Base-by-base conservation (phyloP, 176 grass and related monocot genomes). In the Tillandsia fasciculata region DNA sequence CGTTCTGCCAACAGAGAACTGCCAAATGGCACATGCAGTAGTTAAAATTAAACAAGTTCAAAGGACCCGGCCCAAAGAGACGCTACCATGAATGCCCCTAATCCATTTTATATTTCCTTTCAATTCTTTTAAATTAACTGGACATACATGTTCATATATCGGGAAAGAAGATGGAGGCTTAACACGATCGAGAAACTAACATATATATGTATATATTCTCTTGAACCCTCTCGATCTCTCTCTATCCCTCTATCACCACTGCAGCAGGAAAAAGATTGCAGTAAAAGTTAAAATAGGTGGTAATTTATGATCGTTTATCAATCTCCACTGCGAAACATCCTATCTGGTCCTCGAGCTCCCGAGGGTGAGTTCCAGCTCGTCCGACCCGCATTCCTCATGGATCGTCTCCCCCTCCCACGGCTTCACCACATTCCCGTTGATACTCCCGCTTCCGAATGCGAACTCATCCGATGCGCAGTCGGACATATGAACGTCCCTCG, bases 401-500 rank as follows among this genome's bases (percentile, higher is more conserved):
- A 77, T 77, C 66, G 11, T 69, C 65, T 77, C 75, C 23, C 75
- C 75, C 18, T 77, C 75, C 75, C 75, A 77, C 26, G 75, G 65
- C 42, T 58, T 77, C 53, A 77, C 75, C 66, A 77, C 53, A 6
- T 42, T 42, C 53, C 53, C 66, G 75, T 66, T 12, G 47, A 66
- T 75, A 29, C 73, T 75, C 26, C 75, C 59, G 53, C 75, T 69
- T 3, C 75, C 75, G 10, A 77, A 77, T 61, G 52, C 75, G 18
- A 77, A 77, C 24, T 77, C 75, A 28, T 77, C 74, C 0, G 75
- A 69, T 27, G 15, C 53, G 14, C 52, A 51, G 50, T 77, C 65
- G 26, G 75, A 18, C 52, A 54, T 77, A 17, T 51, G 51, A 48
- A 61, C 20, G 50, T 77, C 75, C 33, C 33, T 42, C 11, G 26